A percentile compares a stretch with the other conserved stretches of the same genome.
These are phyloP conservation scores for Pseudopithomyces chartarum DNA, from an alignment of 2,329 filamentous ascomycete species.

Conservation along the genomic window DNA sequence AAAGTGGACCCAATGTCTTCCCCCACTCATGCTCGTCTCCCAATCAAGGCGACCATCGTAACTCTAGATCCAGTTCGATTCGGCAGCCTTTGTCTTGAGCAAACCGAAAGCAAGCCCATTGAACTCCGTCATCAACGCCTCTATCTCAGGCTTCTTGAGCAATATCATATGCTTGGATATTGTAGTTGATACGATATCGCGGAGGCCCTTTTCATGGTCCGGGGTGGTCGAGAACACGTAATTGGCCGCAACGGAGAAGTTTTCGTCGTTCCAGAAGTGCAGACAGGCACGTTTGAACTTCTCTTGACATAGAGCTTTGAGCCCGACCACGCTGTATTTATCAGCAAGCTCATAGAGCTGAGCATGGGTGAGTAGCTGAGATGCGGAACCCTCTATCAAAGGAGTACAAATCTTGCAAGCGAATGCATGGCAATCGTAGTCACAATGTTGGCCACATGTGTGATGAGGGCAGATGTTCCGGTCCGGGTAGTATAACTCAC, in stretches of 20 bases:
- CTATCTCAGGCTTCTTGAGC: background rate
- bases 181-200: slow-evolving; percentile 28
- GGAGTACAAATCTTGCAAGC: background rate
- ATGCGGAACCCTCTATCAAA: background rate
- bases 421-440: background rate
- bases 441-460: background rate
- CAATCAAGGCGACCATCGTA: too few relatives aligned
- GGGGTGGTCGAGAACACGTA: slow-evolving; percentile 29
- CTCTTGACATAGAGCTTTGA: slow-evolving; percentile 14
- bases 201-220: slow-evolving; percentile 31
- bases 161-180: slow-evolving; percentile 23
- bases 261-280: slow-evolving; percentile 16
- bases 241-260: slow-evolving; percentile 31
- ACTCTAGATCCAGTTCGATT: too few relatives aligned
- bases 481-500: too few relatives aligned
- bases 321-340: slow-evolving; percentile 15
- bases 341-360: slow-evolving; percentile 5
- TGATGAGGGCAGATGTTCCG: background rate
- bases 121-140: background rate
- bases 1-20: too few relatives aligned
- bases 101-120: slow-evolving; percentile 2
- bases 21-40: too few relatives aligned
- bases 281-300: slow-evolving; percentile 14
- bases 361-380: background rate
- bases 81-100: too few relatives aligned